Conservation (phyloP, 495 filamentous ascomycete genomes). For the Penicillium steckii region DNA sequence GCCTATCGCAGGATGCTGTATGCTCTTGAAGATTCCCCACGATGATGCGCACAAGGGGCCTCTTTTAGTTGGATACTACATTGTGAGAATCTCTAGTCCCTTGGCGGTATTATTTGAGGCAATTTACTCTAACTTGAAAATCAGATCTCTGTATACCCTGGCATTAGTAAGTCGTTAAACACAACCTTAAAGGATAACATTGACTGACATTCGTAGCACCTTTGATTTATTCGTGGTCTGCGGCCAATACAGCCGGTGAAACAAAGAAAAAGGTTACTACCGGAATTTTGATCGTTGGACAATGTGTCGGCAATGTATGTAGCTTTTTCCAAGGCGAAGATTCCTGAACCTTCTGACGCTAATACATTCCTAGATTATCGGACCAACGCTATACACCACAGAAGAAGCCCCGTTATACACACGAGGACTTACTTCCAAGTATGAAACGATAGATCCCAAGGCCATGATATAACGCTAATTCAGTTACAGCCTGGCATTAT, state of each 20-base stretch:
- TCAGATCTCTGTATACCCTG: conserved; percentile 55
- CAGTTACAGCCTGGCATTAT: conserved; percentile 47
- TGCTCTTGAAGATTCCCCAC: conserved; percentile 52
- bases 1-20: conserved; percentile 55
- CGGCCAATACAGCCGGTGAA: conserved; percentile 62
- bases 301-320: conserved; percentile 58
- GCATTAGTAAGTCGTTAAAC: conserved; percentile 46
- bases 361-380: conserved; percentile 40
- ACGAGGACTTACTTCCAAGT: conserved; percentile 54
- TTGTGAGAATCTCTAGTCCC: conserved; percentile 29
- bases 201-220: conserved; percentile 48
- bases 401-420: conserved; percentile 53
- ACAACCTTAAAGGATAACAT: background rate
- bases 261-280: conserved; percentile 63
- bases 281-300: conserved; percentile 55
- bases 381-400: conserved; percentile 58
- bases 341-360: background rate
- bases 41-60: conserved; percentile 43
- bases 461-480: conserved; percentile 1
- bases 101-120: background rate
- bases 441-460: conserved; percentile 2
- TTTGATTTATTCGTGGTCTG: conserved; percentile 62
- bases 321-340: background rate
- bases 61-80: conserved; percentile 58
- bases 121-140: background rate